Base-by-base conservation (phyloP, 2,329 filamentous ascomycete species). In the Ophiocordyceps camponoti-floridani region DNA sequence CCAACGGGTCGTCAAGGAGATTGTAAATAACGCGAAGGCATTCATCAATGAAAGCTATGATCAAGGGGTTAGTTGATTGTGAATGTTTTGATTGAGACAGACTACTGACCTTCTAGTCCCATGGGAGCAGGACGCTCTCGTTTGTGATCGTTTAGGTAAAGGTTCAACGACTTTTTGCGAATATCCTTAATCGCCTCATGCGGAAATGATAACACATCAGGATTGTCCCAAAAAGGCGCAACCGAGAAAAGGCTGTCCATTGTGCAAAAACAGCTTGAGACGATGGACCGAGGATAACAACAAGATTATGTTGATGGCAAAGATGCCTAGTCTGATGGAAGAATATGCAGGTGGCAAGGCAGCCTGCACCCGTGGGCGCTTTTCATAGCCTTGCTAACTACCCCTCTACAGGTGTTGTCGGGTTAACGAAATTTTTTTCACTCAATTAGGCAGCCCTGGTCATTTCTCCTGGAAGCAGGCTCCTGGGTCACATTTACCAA, bases 171-270 rank as follows among this genome's bases (percentile, higher is more conserved):
- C 18, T 30, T 41, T 7, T 45, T 10, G 4, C 49, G 45, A 27
- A 51, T 47, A 2, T 43, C 41, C 1, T 48, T 13, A 9, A 56
- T 46, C 12, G 49, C 45, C 11, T 46, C 43, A 16, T 45, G 40
- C 4, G 46, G 48, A 4, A 33, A 44, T 12, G 44, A 41, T 26
- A 50, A 40, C n/a, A 48, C 45, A 28, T 52, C 49, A 9, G 42
- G 30, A n/a, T 44, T 43, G 9, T 45, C 45, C 52, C 52, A 56
- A 16, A 54, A 41, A 28, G 54, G 52, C 12, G 44, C 44, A 45
- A 56, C 52, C 27, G 47, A 52, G 45, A 49, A 52, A 12, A 53
- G 45, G 38, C 45, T 54, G 27, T 54, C 52, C 54, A 56, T 55
- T 2, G 10, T 30, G 6, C 6, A 4, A 12, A 26, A 4, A 8